Evolutionary conservation across 2,329 filamentous ascomycete species (phyloP).

Genomic region (Raffaelea deltoideospora): DNA sequence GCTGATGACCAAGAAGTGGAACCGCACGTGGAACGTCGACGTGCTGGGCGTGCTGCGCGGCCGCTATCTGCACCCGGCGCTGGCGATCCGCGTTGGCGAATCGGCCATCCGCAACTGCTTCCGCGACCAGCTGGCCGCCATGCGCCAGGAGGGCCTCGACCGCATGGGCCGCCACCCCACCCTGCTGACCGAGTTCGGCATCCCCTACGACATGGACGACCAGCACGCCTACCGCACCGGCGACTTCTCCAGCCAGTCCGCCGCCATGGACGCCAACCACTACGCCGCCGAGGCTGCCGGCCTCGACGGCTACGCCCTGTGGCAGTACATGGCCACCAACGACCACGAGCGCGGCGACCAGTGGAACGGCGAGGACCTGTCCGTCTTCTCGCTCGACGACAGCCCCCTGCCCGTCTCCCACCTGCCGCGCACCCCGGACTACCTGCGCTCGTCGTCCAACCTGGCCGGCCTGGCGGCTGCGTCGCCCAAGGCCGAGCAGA

Average conservation of each 20-base stretch:
- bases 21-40: constrained; percentile 92
- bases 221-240: constrained; percentile 91
- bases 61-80: constrained; percentile 73
- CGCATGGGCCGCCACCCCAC: constrained; percentile 81
- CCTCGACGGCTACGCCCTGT: constrained; percentile 76
- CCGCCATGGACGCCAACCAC: constrained; percentile 91
- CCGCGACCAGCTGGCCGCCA: constrained; percentile 67
- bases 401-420: constrained; percentile 40
- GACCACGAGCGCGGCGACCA: constrained; percentile 79
- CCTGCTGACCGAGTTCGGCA: constrained; percentile 87
- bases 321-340: constrained; percentile 73
- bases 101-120: constrained; percentile 89
- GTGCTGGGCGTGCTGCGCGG: constrained; percentile 84
- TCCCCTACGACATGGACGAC: constrained; percentile 97
- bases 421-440: constrained; percentile 25
- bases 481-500: constrained; percentile 19
- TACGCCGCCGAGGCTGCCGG: constrained; percentile 76
- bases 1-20: constrained; percentile 97
- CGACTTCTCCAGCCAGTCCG: constrained; percentile 82
- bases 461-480: constrained; percentile 21
- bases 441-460: constrained; percentile 27
- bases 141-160: constrained; percentile 75
- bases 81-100: constrained; percentile 87
- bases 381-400: constrained; percentile 78
- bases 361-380: constrained; percentile 96